Base-by-base conservation (phyloP, 257 asterid species). In the Nicotiana tabacum region DNA sequence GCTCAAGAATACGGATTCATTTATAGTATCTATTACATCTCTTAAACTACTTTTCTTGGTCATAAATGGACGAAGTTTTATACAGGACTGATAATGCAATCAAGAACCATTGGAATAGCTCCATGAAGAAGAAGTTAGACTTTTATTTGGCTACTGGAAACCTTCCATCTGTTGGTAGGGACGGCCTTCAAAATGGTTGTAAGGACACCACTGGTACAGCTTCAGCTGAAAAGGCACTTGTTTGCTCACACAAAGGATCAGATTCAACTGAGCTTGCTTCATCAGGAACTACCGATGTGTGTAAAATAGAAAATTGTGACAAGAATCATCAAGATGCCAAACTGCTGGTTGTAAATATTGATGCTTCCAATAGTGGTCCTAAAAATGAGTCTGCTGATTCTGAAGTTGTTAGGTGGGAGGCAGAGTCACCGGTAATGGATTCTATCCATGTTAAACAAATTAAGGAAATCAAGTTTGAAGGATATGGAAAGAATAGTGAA, bases 91-190 rank as follows among this genome's bases (percentile, higher is more conserved):
- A 96, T 82, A 96, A 96, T 88, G 95, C 99, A 81, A 94, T 96
- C 89, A 96, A 96, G 95, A 96, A 96, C 89, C 99, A 96, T 84
- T 96, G 99, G 99, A 96, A 96, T 83, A 96, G 99, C 89, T 96
- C 98, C 85, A 86, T 96, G 85, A 96, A 94, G 91, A 96, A 96
- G 89, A 96, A 94, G 90, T 84, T 89, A 37, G 97, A 96, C 84
- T 91, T 94, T 87, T 94, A 94, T 89, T 82, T 90, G 84, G 96
- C 96, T 66, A 94, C 98, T 16, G 99, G 97, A 69, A 94, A 89
- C 85, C 95, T 96, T 77, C 98, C 97, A 33, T 94, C 95, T 8
- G 90, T 82, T 79, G 86, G 95, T 66, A 94, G 90, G 86, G 89
- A 62, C 78, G 85, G 82, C 83, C 65, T 83, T 58, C 88, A 82